Evolutionary conservation across 2,329 filamentous ascomycete species (phyloP), one percentile per base, ranked within the genome.

Genomic region (Didymella pomorum): DNA sequence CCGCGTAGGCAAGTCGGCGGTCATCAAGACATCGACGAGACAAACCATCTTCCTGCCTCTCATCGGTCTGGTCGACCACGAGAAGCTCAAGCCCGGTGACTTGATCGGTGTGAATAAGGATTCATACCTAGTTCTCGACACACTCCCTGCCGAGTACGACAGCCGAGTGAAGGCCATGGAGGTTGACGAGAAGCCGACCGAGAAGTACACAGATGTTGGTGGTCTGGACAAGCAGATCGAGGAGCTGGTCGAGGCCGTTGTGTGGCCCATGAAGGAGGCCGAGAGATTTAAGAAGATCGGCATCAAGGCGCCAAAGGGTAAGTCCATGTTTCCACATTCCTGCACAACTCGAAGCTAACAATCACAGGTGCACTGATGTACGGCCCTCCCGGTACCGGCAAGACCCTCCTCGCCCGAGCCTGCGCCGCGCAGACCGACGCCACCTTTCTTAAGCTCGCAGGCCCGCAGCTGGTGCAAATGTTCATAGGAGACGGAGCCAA

Each of bases 111-210:
- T 99, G 58, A 98, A 99, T 79, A 99, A 99, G 82, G 96, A 99
- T 74, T 98, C 94, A 58, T 99, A 99, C 77, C 88, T 99, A 33
- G 92, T 99, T 66, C 86, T 99, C 57, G 96, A 99, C 76, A 99
- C 95, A 23, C 84, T 99, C 66, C 95, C 95, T 1, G 95, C 95
- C 45, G 96, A 99, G 79, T 99, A 99, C 75, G 95, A 99, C 76
- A 98, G 94, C 81, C 88, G 95, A 78, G 95, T 99, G 67, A 99
- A 99, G 83, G 96, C 96, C 33, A 99, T 99, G 95, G 96, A 99
- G 82, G 95, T 99, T 8, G 95, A 99, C 73, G 96, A 99, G 85
- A 99, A 99, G 84, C 96, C 95, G 10, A 98, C 93, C 37, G 95
- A 99, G 80, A 97, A 98, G 81, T 99, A 99, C 82, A 95, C 89